These are phyloP conservation scores for Xerocomellus intermedius DNA, from an alignment of 768 basidiomycete genomes.

Conservation along the genomic window DNA sequence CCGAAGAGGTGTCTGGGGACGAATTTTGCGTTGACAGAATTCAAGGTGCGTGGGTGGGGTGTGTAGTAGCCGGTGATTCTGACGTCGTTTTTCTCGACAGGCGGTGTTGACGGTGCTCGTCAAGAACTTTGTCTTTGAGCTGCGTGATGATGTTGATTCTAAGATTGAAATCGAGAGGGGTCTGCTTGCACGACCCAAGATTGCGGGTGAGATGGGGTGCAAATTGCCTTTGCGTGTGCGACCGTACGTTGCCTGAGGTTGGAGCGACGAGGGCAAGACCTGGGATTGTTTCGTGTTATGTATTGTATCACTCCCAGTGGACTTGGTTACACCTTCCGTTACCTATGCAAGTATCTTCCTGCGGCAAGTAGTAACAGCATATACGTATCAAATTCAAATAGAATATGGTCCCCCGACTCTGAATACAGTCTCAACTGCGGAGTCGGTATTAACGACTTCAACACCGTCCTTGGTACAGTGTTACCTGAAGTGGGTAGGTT, in stretches of 20 bases:
- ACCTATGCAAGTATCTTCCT: no score
- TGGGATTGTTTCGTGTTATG: no score
- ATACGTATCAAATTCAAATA: no score
- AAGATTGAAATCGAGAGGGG: slow-evolving; percentile 12
- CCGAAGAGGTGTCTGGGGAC: slow-evolving; percentile 49
- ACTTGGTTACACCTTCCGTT: no score
- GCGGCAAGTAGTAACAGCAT: no score
- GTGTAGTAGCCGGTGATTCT: not conserved
- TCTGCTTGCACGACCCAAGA: slow-evolving; percentile 5
- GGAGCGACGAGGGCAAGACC: no score
- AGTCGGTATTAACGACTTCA: no score
- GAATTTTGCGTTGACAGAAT: slow-evolving; percentile 41
- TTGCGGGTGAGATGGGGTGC: slow-evolving; percentile 21
- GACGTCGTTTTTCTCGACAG: slow-evolving; percentile 20
- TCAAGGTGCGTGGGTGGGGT: slow-evolving; percentile 22
- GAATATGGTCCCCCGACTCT: no score
- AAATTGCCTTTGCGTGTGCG: slow-evolving; percentile 25
- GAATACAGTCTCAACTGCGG: no score
- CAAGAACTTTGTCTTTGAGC: slow-evolving; percentile 35
- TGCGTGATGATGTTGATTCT: slow-evolving; percentile 36
- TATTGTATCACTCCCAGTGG: no score
- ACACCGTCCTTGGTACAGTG: no score
- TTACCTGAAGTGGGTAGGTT: no score
- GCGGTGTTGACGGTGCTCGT: slow-evolving; percentile 42
- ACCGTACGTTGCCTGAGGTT: not conserved